Conservation (phyloP, 495 filamentous ascomycete species). For the Cercophora scortea region DNA sequence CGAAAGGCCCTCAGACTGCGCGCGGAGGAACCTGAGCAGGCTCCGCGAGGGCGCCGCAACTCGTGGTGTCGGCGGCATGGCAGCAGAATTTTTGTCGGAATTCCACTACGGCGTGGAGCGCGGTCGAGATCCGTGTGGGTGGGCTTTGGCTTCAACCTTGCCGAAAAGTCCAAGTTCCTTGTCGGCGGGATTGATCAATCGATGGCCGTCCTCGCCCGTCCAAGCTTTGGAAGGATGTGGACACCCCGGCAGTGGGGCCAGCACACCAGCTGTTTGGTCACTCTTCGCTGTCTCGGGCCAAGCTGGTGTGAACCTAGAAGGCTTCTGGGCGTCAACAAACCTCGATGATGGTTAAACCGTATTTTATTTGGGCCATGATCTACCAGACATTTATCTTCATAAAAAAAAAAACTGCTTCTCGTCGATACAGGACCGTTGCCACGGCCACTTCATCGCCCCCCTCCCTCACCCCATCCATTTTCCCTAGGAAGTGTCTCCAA, state of each 20-base stretch:
- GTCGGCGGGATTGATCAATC: not conserved
- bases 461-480: too few species aligned
- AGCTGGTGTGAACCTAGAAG: not conserved
- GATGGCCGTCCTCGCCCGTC: not conserved
- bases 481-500: too few species aligned
- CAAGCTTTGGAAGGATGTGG: not conserved
- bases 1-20: constrained; percentile 47
- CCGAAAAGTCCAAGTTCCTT: not conserved
- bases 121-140: not conserved
- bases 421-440: too few species aligned
- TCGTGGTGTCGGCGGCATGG: constrained; percentile 29
- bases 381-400: too few species aligned
- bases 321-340: not conserved
- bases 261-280: not conserved
- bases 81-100: constrained; percentile 3
- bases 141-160: not conserved
- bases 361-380: too few species aligned
- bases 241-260: not conserved
- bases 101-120: not conserved
- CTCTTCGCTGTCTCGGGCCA: not conserved
- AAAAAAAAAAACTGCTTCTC: too few species aligned
- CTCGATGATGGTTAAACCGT: too few species aligned
- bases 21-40: constrained; percentile 55
- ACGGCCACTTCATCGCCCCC: too few species aligned
- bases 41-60: constrained; percentile 48